phyloP scores from a whole-genome alignment of 306 rosid species.

The Senna tora region DNA sequence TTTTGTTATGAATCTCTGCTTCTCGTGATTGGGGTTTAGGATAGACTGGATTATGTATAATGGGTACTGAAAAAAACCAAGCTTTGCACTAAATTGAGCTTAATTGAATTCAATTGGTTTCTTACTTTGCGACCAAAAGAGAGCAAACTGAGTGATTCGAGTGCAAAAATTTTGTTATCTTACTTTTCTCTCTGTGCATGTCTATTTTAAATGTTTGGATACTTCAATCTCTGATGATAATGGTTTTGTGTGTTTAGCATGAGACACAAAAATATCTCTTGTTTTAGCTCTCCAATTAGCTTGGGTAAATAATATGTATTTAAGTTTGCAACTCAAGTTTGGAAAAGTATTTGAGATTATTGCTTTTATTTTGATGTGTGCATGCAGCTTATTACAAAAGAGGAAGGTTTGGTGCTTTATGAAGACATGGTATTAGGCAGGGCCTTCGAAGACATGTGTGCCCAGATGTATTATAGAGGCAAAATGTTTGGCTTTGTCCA shows the following conservation, averaged over 20 bases:
- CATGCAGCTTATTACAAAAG: conserved; percentile 78
- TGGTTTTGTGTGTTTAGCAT: conserved; percentile 8
- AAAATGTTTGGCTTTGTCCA: conserved; percentile 99
- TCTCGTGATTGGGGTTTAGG: neutral
- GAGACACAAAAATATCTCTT: neutral
- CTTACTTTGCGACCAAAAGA: neutral
- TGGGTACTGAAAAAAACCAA: conserved; percentile 11
- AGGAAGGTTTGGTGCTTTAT: conserved; percentile 86
- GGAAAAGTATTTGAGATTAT: conserved; percentile 28
- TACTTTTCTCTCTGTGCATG: neutral
- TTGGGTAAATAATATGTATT: conserved; percentile 9
- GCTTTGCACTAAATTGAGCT: conserved; percentile 18
- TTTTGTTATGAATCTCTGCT: neutral
- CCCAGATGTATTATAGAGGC: conserved; percentile 97
- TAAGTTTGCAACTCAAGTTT: conserved; percentile 13
- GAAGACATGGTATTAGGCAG: conserved; percentile 97
- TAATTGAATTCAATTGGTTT: conserved; percentile 6
- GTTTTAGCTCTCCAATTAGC: conserved; percentile 28
- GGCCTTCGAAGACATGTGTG: conserved; percentile 94
- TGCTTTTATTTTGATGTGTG: conserved; percentile 36
- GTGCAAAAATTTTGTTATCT: neutral
- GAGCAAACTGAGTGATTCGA: conserved; percentile 16
- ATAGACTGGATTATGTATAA: neutral
- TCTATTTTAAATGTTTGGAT: conserved; percentile 5
- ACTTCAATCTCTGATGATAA: conserved; percentile 11